Evolutionary conservation across 345 rosid genomes (phyloP), one percentile per base, ranked within the genome.

Genomic region (Linum lewisii): DNA sequence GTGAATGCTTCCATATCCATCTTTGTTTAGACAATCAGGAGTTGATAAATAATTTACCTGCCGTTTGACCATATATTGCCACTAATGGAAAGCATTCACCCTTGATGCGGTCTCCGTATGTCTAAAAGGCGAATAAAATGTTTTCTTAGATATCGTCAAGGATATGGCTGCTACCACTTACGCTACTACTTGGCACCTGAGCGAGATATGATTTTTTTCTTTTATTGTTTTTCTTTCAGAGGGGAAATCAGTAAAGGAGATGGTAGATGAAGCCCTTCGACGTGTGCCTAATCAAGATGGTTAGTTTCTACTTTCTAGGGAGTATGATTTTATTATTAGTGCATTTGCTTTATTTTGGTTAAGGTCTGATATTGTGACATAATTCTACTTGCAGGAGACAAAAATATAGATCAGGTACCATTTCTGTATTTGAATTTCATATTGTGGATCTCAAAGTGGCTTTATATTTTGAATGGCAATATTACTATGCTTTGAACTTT

Each of bases 201-300:
- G 38, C 38, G 38, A 11, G 38, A 11, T 16, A 42, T 42, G 47
- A 42, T 42, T 11, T 16, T 42, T 5, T 42, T 42, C 47, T 42
- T 42, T 42, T 42, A 11, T 42, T 16, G 15, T 11, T 42, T 11
- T 11, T 42, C 18, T 42, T 42, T 26, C 90, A 94, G 99, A 94
- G 72, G 99, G 99, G 63, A 90, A 89, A 68, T 82, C 99, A 4
- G 97, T 94, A 65, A 82, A 94, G 79, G 81, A 94, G 75, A 94
- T 94, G 99, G 99, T 90, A 67, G 62, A 90, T 64, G 97, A 94
- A 74, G 96, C 99, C 59, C 95, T 94, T 73, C 81, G 45, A 76
- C 95, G 57, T 66, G 85, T 89, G 68, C 96, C 97, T 32, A 93
- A 89, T 69, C 75, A 61, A 59, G 79, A 81, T 59, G 92, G 97